These are phyloP conservation scores for Berkeleyomyces basicola DNA, from an alignment of 2,329 filamentous ascomycete species.

Conservation along the genomic window DNA sequence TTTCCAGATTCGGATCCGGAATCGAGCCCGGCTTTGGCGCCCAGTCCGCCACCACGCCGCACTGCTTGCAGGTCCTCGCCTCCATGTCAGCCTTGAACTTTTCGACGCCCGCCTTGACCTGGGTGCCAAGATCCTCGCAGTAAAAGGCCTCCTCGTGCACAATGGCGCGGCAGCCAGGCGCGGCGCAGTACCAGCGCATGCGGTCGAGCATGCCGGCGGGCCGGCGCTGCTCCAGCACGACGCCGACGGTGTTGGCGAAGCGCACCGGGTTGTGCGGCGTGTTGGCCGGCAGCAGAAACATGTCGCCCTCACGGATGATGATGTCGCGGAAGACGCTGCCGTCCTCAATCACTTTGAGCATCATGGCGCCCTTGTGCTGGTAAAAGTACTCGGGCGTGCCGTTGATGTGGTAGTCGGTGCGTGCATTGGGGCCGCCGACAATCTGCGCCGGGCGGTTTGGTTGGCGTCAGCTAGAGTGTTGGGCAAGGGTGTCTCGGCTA, in stretches of 20 bases:
- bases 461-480: too few species aligned
- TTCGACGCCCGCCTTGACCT: slow-evolving; percentile 86
- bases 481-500: too few species aligned
- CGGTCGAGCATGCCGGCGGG: slow-evolving; percentile 54
- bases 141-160: slow-evolving; percentile 81
- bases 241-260: slow-evolving; percentile 83
- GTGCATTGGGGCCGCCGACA: slow-evolving; percentile 86
- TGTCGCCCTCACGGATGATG: slow-evolving; percentile 77
- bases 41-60: slow-evolving; percentile 59
- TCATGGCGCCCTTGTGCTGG: slow-evolving; percentile 85
- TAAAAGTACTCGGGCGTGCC: slow-evolving; percentile 95
- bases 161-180: slow-evolving; percentile 40
- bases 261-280: slow-evolving; percentile 93
- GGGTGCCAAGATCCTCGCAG: slow-evolving; percentile 77
- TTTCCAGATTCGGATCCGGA: slow-evolving; percentile 37
- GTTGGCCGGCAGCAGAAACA: slow-evolving; percentile 85
- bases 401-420: slow-evolving; percentile 98
- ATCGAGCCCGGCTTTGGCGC: slow-evolving; percentile 45
- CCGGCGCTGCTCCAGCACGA: slow-evolving; percentile 77
- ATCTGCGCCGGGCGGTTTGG: slow-evolving; percentile 33
- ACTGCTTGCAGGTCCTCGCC: slow-evolving; percentile 58
- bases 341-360: slow-evolving; percentile 84
- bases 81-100: slow-evolving; percentile 52
- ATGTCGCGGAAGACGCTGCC: slow-evolving; percentile 59
- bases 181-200: slow-evolving; percentile 77